Evolutionary conservation across 2,329 filamentous ascomycete genomes (phyloP).

Genomic region (Paecilomyces dactylethromorphus): DNA sequence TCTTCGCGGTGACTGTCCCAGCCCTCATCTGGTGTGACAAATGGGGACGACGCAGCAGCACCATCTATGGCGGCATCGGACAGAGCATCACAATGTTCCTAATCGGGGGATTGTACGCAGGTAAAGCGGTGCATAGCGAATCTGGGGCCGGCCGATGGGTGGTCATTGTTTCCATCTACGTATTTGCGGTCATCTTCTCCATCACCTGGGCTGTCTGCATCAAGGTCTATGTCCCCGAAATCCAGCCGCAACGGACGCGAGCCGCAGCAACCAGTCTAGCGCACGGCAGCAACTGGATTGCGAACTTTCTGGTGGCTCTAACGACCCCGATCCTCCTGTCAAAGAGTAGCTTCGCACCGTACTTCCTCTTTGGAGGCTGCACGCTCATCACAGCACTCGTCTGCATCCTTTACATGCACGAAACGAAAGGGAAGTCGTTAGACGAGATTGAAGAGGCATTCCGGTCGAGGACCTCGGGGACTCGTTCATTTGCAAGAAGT

Average conservation of each 20-base stretch:
- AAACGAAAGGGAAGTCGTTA: slow-evolving; percentile 44
- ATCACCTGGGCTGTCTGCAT: slow-evolving; percentile 49
- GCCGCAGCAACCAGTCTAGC: slow-evolving; percentile 50
- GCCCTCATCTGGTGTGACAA: slow-evolving; percentile 51
- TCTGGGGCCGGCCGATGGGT: slow-evolving; percentile 24
- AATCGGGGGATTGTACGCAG: slow-evolving; percentile 26
- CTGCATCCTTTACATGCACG: slow-evolving; percentile 42
- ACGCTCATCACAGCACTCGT: slow-evolving; percentile 33
- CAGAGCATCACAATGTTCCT: slow-evolving; percentile 37
- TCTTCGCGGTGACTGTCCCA: slow-evolving; percentile 52
- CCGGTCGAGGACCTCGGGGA: neutral
- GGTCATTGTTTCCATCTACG: slow-evolving; percentile 21
- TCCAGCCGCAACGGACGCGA: slow-evolving; percentile 50
- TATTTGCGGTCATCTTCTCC: slow-evolving; percentile 22
- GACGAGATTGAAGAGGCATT: slow-evolving; percentile 47
- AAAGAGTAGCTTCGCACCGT: slow-evolving; percentile 37
- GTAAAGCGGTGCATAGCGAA: slow-evolving; percentile 12
- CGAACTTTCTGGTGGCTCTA: slow-evolving; percentile 41
- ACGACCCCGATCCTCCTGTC: slow-evolving; percentile 38
- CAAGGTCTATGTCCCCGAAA: slow-evolving; percentile 54
- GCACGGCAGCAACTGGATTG: slow-evolving; percentile 46
- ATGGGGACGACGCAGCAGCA: slow-evolving; percentile 51
- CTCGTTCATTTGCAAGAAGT: neutral
- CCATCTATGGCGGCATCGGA: slow-evolving; percentile 47
- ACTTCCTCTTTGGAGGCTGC: slow-evolving; percentile 42